Conservation (phyloP, 2,329 filamentous ascomycete genomes). For the Mollisia scopiformis region DNA sequence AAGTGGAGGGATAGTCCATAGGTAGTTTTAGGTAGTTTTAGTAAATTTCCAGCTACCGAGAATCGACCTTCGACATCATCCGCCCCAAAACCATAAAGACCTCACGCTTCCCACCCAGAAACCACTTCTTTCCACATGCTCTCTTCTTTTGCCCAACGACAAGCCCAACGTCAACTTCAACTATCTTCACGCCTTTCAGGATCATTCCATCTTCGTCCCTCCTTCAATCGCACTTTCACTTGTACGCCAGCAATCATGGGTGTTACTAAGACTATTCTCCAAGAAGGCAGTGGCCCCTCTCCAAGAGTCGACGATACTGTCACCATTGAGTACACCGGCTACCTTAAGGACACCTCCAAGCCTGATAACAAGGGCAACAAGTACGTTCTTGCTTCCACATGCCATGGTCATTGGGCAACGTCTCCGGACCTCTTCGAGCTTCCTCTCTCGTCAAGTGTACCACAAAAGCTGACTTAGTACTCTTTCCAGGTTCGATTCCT, state of each 20-base stretch:
- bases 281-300: conserved; percentile 62
- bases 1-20: neutral
- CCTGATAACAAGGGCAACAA: conserved; percentile 68
- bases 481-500: conserved; percentile 80
- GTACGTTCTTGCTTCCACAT: conserved; percentile 53
- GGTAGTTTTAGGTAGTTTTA: neutral
- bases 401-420: too few species aligned
- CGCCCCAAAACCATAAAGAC: neutral
- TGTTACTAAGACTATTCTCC: conserved; percentile 69
- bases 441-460: neutral
- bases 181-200: conserved; percentile 3
- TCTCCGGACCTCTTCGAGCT: too few species aligned
- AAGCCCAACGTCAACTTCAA: conserved; percentile 9
- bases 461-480: neutral
- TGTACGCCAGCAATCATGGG: conserved; percentile 56
- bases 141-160: conserved; percentile 3
- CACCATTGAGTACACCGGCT: conserved; percentile 90
- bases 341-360: conserved; percentile 68
- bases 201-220: conserved; percentile 1
- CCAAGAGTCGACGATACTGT: conserved; percentile 73
- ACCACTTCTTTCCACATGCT: neutral
- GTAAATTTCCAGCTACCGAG: neutral
- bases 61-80: neutral
- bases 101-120: neutral
- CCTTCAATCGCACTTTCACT: conserved; percentile 28